phyloP scores from a whole-genome alignment of 1,284 basidiomycete species.

The Apiotrichum domesticum region DNA sequence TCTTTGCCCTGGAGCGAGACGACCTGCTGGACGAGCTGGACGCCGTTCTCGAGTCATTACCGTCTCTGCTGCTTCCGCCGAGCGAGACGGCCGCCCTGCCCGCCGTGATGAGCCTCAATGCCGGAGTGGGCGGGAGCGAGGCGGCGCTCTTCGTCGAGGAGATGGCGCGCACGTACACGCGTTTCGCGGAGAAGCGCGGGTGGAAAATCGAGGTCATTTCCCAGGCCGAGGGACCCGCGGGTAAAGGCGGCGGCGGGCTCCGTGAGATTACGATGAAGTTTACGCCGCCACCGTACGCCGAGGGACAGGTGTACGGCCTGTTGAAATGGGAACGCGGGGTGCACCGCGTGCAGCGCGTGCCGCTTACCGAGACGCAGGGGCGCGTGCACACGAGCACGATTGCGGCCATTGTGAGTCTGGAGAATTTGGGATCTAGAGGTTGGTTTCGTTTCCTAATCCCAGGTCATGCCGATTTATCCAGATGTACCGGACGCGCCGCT shows the following conservation, averaged over 20 bases:
- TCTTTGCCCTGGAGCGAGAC: slow-evolving; percentile 67
- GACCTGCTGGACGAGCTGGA: slow-evolving; percentile 54
- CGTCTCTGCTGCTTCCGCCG: slow-evolving; percentile 64
- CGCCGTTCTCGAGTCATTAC: slow-evolving; percentile 55
- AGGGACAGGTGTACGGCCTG: slow-evolving; percentile 67
- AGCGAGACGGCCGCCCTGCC: slow-evolving; percentile 62
- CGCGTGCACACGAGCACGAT: slow-evolving; percentile 91
- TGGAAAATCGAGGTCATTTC: slow-evolving; percentile 47
- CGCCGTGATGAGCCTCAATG: slow-evolving; percentile 81
- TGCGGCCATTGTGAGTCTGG: slow-evolving; percentile 64
- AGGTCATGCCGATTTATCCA: slow-evolving; percentile 52
- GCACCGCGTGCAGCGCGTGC: slow-evolving; percentile 91
- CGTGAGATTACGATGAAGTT: slow-evolving; percentile 69
- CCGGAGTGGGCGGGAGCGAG: slow-evolving; percentile 89
- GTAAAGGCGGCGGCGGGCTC: slow-evolving; percentile 57
- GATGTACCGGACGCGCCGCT: slow-evolving; percentile 50
- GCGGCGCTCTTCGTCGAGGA: slow-evolving; percentile 75
- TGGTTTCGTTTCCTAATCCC: slow-evolving; percentile 12
- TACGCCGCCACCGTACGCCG: slow-evolving; percentile 50
- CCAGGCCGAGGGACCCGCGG: slow-evolving; percentile 49
- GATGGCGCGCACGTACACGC: slow-evolving; percentile 75
- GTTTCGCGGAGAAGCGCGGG: slow-evolving; percentile 55
- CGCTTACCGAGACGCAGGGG: slow-evolving; percentile 78
- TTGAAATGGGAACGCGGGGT: slow-evolving; percentile 90
- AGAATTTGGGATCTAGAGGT: too few relatives aligned